Evolutionary conservation across 2,329 filamentous ascomycete species (phyloP), one percentile per base, ranked within the genome.

Genomic region (Incumbomyces lentus): DNA sequence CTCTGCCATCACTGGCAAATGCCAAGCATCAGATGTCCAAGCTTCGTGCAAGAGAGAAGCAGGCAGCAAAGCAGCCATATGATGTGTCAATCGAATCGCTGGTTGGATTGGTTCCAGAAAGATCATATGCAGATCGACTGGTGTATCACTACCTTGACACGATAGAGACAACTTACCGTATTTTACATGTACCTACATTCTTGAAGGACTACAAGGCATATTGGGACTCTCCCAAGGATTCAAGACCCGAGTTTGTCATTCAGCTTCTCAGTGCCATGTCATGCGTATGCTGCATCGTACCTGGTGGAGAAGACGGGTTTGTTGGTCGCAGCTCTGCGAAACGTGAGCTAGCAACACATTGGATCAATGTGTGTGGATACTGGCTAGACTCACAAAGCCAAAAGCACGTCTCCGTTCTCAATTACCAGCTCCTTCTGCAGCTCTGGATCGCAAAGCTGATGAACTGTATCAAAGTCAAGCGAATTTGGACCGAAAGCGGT

Each of bases 161-260:
- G 0, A 70, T 76, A 52, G 77, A 81, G 54, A 71, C 73, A 1
- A 70, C 75, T 13, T 69, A 75, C 50, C 70, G 79, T 2, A 67
- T 82, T 18, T 48, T 82, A 7, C 74, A 82, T 56, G 58, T 75
- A 1, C 77, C 78, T 0, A 72, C 70, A 0, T 81, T 82, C 51
- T 63, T 67, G 37, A 64, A 64, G 10, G 72, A 78, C 29, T 82
- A 80, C 52, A 71, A 76, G 18, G 64, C 66, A 0, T 52, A 76
- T 1, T 81, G 76, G 76, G 19, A 26, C 4, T 44, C 48, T 5
- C 49, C 55, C 12, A 26, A 41, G n/a, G 48, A 50, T 18, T 34
- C 48, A 6, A 52, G 47, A 10, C 31, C 49, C n/a, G 50, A 19
- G 3, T 55, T 56, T 32, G 16, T 57, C 16, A 50, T 53, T 13